Conservation (phyloP, 2,329 filamentous ascomycete genomes). For the Pestalotiopsis fici region DNA sequence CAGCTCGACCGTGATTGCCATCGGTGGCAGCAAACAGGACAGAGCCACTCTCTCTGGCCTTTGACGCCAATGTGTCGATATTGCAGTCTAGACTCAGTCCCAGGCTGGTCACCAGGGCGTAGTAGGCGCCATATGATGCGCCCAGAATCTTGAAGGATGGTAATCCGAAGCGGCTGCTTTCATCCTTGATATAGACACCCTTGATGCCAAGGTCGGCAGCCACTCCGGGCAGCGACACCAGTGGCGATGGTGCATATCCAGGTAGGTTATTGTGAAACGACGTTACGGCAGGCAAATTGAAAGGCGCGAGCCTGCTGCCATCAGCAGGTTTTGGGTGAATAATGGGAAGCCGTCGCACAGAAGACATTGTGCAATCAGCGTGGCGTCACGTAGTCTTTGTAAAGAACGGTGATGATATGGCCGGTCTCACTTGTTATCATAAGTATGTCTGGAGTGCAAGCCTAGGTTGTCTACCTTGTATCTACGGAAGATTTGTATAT, state of each 20-base stretch:
- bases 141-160: conserved; percentile 81
- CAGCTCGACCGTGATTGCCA: conserved; percentile 76
- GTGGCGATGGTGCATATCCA: conserved; percentile 53
- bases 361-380: not conserved
- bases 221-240: conserved; percentile 51
- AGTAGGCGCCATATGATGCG: conserved; percentile 72
- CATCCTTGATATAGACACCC: conserved; percentile 69
- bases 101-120: conserved; percentile 40
- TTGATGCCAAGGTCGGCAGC: conserved; percentile 59
- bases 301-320: not conserved
- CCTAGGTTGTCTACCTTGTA: too few species aligned
- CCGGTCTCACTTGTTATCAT: not conserved
- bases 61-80: conserved; percentile 22
- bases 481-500: too few species aligned
- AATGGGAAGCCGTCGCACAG: not conserved
- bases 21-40: conserved; percentile 67
- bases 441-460: not conserved
- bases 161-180: conserved; percentile 67
- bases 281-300: not conserved
- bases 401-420: not conserved
- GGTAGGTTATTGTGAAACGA: conserved; percentile 62
- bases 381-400: not conserved
- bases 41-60: conserved; percentile 26
- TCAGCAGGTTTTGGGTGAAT: not conserved
- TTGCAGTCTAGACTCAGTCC: conserved; percentile 40